phyloP scores from a whole-genome alignment of 1,284 basidiomycete species.

The Termitomyces sp. region DNA sequence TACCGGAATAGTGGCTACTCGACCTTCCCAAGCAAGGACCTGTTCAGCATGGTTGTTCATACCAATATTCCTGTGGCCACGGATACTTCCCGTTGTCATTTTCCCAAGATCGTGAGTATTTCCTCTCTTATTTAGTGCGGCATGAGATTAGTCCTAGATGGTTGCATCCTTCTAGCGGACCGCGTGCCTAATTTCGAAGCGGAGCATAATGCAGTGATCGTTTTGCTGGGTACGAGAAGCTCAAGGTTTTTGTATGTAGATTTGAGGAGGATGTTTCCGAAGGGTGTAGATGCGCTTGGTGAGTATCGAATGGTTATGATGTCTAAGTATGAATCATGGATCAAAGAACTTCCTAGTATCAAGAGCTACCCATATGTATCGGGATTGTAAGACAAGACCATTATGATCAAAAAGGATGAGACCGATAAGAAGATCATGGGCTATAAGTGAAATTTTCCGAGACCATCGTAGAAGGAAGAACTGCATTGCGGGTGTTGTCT shows the following conservation, averaged over 20 bases:
- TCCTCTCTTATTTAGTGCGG: not conserved
- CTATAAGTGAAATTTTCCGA: too few relatives aligned
- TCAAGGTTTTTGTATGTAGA: conserved; percentile 23
- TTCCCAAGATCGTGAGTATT: conserved; percentile 14
- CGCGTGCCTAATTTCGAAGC: conserved; percentile 12
- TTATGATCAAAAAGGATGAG: too few relatives aligned
- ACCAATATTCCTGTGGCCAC: conserved; percentile 18
- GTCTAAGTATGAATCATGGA: not conserved
- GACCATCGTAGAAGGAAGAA: too few relatives aligned
- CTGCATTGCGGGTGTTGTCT: too few relatives aligned
- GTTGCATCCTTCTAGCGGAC: not conserved
- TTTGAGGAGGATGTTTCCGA: conserved; percentile 34
- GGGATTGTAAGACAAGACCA: too few relatives aligned
- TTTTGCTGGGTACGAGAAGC: conserved; percentile 30
- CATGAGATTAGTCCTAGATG: not conserved
- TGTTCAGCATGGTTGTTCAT: not conserved
- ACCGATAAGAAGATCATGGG: too few relatives aligned
- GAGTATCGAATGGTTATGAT: conserved; percentile 28
- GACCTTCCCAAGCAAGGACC: too few relatives aligned
- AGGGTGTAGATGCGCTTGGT: conserved; percentile 25
- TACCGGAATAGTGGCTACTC: conserved; percentile 35
- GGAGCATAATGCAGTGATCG: conserved; percentile 29
- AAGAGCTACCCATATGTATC: not conserved
- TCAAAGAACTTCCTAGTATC: not conserved
- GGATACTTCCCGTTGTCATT: too few relatives aligned